Base-by-base conservation (phyloP, 1,284 basidiomycete species). In the Moesziomyces parantarcticus region DNA sequence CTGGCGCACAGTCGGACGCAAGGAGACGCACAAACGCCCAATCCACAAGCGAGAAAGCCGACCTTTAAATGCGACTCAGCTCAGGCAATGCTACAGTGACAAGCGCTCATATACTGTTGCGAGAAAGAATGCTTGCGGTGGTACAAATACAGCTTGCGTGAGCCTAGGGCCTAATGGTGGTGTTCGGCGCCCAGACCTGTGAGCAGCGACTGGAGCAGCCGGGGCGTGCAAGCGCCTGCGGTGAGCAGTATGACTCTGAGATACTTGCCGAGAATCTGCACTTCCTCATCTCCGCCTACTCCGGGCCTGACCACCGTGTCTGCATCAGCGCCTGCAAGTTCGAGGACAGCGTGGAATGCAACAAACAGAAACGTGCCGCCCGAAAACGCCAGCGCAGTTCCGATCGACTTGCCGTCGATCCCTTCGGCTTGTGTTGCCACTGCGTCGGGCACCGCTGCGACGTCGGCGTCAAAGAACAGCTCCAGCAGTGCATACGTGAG, bases 321-420 rank as follows among this genome's bases (percentile, higher is more conserved):
- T 11, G 72, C 72, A 16, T 69, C 62, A 1, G 50, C 58, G 2
- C 72, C 69, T 2, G 80, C 73, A 20, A 79, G 64, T 43, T 82
- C 77, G 20, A 80, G 58, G 23, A 85, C 77, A 0, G 82, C 81
- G 39, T 84, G 83, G 3, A 94, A 95, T 0, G 94, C 94, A 34
- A 97, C 94, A 81, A 95, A 97, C 29, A 97, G 86, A 84, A 97
- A 97, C 1, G 93, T 94, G 16, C 94, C 94, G 40, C 93, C 95
- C 18, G 92, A 93, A 66, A 93, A 86, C n/a, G 93, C 86, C 21
- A 94, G 85, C 1, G 91, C 90, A 8, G 89, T 84, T 7, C 92
- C 93, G 0, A 91, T 90, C 25, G 77, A 70, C 34, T 55, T 75
- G 1, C 48, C 54, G 23, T 71, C 69, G 6, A 82, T 76, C 20